These are phyloP conservation scores for Stentor roeselii DNA, from an alignment of 73 alveolate species.

Conservation along the genomic window DNA sequence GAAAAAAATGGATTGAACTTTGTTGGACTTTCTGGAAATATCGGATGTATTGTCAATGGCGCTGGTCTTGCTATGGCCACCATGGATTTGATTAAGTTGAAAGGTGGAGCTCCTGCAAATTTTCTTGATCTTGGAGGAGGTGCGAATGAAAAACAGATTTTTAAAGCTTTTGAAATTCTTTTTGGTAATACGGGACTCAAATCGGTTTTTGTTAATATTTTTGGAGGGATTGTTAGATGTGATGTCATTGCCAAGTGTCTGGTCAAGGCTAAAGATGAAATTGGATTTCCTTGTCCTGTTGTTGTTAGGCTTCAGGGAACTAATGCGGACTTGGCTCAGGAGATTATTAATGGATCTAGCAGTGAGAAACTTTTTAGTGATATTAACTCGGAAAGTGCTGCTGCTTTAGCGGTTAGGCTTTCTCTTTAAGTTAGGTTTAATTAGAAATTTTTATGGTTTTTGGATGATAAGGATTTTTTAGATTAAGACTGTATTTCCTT, in stretches of 20 bases:
- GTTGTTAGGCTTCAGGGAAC: conserved; percentile 92
- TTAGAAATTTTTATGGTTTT: not conserved
- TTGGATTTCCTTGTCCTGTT: conserved; percentile 71
- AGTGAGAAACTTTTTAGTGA: conserved; percentile 27
- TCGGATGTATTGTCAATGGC: conserved; percentile 97
- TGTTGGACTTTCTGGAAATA: conserved; percentile 82
- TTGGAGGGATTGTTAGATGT: conserved; percentile 93
- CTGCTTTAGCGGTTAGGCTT: conserved; percentile 10
- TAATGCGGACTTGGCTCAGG: conserved; percentile 67
- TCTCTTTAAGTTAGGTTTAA: not conserved
- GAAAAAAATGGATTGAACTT: conserved; percentile 70
- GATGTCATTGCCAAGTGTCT: conserved; percentile 88
- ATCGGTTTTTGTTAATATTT: conserved; percentile 89
- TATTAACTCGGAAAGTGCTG: conserved; percentile 8
- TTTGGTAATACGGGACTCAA: conserved; percentile 69
- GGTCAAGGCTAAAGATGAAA: conserved; percentile 76
- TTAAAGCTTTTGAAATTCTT: conserved; percentile 67
- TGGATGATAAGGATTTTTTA: too few relatives aligned
- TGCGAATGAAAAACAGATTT: conserved; percentile 62
- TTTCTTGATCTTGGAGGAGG: conserved; percentile 96
- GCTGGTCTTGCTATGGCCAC: conserved; percentile 99
- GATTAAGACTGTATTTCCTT: too few relatives aligned
- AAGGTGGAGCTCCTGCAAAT: conserved; percentile 96
- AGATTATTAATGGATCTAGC: conserved; percentile 15
- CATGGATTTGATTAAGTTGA: conserved; percentile 80